These are phyloP conservation scores for Lachnellula willkommii DNA, from an alignment of 2,329 filamentous ascomycete species.

Conservation along the genomic window DNA sequence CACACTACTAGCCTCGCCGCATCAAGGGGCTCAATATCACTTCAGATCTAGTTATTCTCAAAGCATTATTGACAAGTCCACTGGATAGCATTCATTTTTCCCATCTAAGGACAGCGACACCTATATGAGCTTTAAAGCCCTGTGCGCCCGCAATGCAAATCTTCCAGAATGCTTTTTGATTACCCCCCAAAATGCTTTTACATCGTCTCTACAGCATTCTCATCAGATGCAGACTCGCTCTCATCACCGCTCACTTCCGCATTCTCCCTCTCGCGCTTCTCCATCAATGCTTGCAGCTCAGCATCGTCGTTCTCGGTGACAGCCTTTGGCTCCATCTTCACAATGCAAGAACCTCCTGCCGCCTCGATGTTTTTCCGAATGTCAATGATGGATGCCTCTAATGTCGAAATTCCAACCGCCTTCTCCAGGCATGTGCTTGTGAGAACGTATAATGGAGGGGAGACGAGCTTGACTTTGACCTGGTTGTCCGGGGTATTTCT, in stretches of 20 bases:
- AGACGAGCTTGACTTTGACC: conserved; percentile 98
- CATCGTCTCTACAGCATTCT: conserved; percentile 61
- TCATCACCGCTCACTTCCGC: conserved; percentile 97
- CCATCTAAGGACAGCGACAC: conserved; percentile 8
- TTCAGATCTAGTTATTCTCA: neutral
- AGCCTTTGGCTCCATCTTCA: conserved; percentile 99
- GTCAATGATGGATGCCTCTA: conserved; percentile 86
- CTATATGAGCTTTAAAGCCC: conserved; percentile 15
- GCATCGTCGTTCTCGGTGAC: conserved; percentile 98
- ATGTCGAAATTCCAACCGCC: conserved; percentile 70
- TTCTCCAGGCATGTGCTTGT: conserved; percentile 97
- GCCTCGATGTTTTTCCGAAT: conserved; percentile 75
- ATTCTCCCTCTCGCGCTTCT: conserved; percentile 97
- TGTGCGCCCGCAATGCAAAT: conserved; percentile 31
- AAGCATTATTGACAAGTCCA: neutral
- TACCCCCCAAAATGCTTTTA: conserved; percentile 28
- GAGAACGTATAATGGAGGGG: conserved; percentile 91
- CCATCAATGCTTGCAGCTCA: conserved; percentile 95
- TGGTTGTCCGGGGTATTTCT: conserved; percentile 88
- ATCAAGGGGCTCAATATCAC: neutral
- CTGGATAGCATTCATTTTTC: neutral
- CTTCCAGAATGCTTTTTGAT: conserved; percentile 27
- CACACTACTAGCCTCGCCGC: conserved; percentile 6
- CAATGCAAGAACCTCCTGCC: conserved; percentile 72
- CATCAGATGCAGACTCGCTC: conserved; percentile 91